These are phyloP conservation scores for Pseudopithomyces maydicus DNA, from an alignment of 2,329 filamentous ascomycete species.

Conservation along the genomic window DNA sequence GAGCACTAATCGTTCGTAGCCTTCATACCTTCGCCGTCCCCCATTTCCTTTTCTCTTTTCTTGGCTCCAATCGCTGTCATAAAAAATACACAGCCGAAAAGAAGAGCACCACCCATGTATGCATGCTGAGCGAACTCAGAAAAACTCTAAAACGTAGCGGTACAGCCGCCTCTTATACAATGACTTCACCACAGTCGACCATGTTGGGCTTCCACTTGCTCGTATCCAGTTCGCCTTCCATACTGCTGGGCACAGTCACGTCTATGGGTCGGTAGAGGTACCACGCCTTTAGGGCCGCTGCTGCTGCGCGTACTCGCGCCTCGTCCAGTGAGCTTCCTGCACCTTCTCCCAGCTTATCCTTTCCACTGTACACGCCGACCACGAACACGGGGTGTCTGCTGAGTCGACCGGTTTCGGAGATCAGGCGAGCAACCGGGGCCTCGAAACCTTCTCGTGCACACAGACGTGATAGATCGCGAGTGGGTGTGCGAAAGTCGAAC, in stretches of 20 bases:
- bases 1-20: conserved; percentile 4
- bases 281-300: conserved; percentile 89
- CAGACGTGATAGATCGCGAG: conserved; percentile 79
- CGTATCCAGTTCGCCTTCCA: conserved; percentile 40
- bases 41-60: background rate
- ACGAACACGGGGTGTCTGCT: conserved; percentile 89
- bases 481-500: conserved; percentile 84
- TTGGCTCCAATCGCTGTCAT: conserved; percentile 6
- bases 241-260: conserved; percentile 58
- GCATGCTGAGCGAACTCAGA: conserved; percentile 8
- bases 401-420: conserved; percentile 86
- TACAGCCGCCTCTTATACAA: conserved; percentile 42
- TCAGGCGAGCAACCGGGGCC: conserved; percentile 79
- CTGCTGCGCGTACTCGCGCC: conserved; percentile 78
- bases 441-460: conserved; percentile 92
- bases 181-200: conserved; percentile 63
- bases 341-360: conserved; percentile 92
- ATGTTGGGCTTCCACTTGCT: conserved; percentile 59
- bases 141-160: conserved; percentile 27
- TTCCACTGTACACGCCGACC: conserved; percentile 90
- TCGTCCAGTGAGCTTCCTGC: conserved; percentile 77
- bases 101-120: conserved; percentile 8
- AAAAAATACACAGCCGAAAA: conserved; percentile 25
- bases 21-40: background rate
- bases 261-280: conserved; percentile 86